Conservation (phyloP, 306 rosid species). For the Glycine tomentella region DNA sequence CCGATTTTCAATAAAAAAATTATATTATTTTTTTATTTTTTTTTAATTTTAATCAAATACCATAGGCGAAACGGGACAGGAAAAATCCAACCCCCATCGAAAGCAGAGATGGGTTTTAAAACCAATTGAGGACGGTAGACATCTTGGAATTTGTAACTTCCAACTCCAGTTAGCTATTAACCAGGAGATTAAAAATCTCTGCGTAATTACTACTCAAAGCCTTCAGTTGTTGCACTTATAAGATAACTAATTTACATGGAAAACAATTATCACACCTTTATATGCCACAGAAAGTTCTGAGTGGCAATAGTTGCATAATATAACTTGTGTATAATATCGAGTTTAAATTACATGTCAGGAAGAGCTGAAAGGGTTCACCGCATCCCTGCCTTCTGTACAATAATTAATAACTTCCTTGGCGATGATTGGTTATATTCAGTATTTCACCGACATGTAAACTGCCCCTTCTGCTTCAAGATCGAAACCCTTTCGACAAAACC, state of each 20-base stretch:
- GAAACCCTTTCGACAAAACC: slow-evolving; percentile 83
- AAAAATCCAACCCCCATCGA: too few relatives aligned
- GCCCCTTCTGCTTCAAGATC: slow-evolving; percentile 50
- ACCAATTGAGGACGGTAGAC: neutral
- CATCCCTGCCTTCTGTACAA: slow-evolving; percentile 77
- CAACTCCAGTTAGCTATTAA: neutral
- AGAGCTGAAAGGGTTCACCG: slow-evolving; percentile 80
- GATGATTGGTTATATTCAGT: slow-evolving; percentile 54
- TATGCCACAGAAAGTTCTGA: slow-evolving; percentile 52
- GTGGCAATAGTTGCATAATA: slow-evolving; percentile 44
- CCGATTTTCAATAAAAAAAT: too few relatives aligned
- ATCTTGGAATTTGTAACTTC: too few relatives aligned
- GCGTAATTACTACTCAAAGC: neutral
- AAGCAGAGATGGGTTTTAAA: too few relatives aligned
- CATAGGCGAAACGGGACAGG: too few relatives aligned
- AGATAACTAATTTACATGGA: slow-evolving; percentile 51
- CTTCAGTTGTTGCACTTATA: slow-evolving; percentile 16
- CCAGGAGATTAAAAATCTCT: neutral
- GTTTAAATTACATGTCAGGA: slow-evolving; percentile 81
- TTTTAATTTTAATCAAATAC: too few relatives aligned
- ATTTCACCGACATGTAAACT: slow-evolving; percentile 52
- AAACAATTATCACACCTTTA: slow-evolving; percentile 50
- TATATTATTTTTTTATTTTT: too few relatives aligned
- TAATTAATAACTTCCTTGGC: slow-evolving; percentile 39
- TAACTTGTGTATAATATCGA: slow-evolving; percentile 50